Evolutionary conservation across 139 green algal species (phyloP).

Genomic region (Tetratostichococcus sp.): DNA sequence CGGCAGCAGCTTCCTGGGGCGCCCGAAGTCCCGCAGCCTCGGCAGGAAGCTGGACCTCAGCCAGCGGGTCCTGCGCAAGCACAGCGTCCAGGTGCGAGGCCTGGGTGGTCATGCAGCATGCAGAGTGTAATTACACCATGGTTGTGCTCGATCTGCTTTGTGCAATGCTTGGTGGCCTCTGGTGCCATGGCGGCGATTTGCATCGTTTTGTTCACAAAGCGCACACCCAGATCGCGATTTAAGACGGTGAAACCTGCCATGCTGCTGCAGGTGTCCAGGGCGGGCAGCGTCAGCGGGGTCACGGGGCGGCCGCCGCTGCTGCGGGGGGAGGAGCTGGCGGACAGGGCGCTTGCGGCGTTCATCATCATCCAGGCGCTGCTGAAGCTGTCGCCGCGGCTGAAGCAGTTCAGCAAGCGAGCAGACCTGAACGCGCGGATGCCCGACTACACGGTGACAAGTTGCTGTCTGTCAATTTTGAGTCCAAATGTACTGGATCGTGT

Average conservation of each 20-base stretch:
- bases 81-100: not conserved
- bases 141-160: no score
- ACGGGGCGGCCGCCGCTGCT: not conserved
- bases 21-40: no score
- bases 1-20: no score
- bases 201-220: no score
- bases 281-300: not conserved
- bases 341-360: slow-evolving; percentile 87
- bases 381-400: slow-evolving; percentile 53
- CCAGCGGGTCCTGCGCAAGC: not conserved
- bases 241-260: not conserved
- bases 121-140: no score
- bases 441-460: slow-evolving; percentile 47
- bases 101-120: not conserved
- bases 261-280: not conserved
- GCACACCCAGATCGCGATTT: no score
- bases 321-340: slow-evolving; percentile 41
- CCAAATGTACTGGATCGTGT: no score
- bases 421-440: slow-evolving; percentile 76
- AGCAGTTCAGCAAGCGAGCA: slow-evolving; percentile 31
- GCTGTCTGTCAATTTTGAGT: no score
- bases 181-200: no score
- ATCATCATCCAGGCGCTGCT: slow-evolving; percentile 79
- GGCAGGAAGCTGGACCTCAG: not conserved
- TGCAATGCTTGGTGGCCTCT: no score